Conservation (phyloP, 352 stramenopile species). For the Pythium aquatile region DNA sequence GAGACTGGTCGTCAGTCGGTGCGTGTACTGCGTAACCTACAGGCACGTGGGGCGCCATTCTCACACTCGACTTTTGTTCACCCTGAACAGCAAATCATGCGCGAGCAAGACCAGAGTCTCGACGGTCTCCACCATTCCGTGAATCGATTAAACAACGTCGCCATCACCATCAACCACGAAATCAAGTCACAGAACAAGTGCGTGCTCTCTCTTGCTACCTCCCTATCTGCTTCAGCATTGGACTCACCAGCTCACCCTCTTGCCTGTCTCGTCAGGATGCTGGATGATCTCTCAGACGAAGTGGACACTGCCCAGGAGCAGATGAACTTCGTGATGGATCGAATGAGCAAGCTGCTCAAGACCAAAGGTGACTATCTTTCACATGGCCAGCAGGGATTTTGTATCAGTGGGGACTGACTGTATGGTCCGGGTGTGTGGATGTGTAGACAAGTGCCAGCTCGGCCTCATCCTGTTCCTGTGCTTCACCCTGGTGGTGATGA, state of each 20-base stretch:
- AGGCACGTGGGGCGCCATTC: not conserved
- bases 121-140: conserved; percentile 58
- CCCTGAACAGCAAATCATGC: conserved; percentile 52
- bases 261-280: conserved; percentile 46
- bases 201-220: conserved; percentile 9
- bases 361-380: conserved; percentile 56
- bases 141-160: conserved; percentile 55
- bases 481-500: conserved; percentile 64
- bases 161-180: conserved; percentile 69
- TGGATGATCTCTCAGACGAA: conserved; percentile 69
- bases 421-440: not conserved
- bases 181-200: conserved; percentile 77
- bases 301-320: conserved; percentile 72
- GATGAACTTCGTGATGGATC: conserved; percentile 84
- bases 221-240: no score
- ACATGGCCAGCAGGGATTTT: not conserved
- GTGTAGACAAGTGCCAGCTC: conserved; percentile 72
- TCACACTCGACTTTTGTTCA: not conserved
- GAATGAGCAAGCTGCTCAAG: conserved; percentile 73
- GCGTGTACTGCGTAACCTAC: conserved; percentile 6
- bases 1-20: conserved; percentile 58
- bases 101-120: conserved; percentile 64
- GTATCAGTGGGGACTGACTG: not conserved
- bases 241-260: not conserved
- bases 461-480: conserved; percentile 72